These are phyloP conservation scores for Epichloe sp. DNA, from an alignment of 2,329 filamentous ascomycete genomes.

Conservation along the genomic window DNA sequence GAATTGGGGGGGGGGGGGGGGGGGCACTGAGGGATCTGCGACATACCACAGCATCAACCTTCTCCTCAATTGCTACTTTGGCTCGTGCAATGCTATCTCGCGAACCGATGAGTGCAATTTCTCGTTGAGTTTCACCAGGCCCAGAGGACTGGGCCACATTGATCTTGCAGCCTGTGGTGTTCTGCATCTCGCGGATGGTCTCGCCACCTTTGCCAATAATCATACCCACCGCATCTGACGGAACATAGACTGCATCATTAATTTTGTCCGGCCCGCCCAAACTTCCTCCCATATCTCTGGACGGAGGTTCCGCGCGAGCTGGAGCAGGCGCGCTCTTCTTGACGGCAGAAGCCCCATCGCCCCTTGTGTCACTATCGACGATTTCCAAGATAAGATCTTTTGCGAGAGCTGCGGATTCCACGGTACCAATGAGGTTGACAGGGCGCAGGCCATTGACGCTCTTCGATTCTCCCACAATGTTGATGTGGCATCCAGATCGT, in stretches of 20 bases:
- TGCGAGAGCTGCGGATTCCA: slow-evolving; percentile 59
- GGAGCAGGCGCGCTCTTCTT: slow-evolving; percentile 14
- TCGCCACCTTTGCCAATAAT: slow-evolving; percentile 92
- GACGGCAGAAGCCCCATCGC: slow-evolving; percentile 26
- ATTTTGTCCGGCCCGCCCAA: slow-evolving; percentile 46
- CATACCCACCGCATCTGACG: slow-evolving; percentile 88
- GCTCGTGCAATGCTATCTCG: slow-evolving; percentile 67
- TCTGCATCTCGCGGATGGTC: slow-evolving; percentile 90
- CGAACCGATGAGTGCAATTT: slow-evolving; percentile 74
- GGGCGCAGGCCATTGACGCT: slow-evolving; percentile 81
- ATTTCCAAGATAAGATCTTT: slow-evolving; percentile 89
- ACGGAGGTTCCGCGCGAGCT: slow-evolving; percentile 18
- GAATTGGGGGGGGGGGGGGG: background rate
- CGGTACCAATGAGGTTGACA: slow-evolving; percentile 77
- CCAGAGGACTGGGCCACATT: slow-evolving; percentile 76
- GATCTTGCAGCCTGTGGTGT: slow-evolving; percentile 79
- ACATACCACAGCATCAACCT: slow-evolving; percentile 78
- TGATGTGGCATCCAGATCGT: slow-evolving; percentile 85
- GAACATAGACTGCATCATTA: slow-evolving; percentile 73
- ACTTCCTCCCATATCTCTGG: slow-evolving; percentile 21
- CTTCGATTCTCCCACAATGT: slow-evolving; percentile 88
- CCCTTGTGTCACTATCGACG: slow-evolving; percentile 76
- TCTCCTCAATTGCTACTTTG: slow-evolving; percentile 78
- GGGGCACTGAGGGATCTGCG: background rate
- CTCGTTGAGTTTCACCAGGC: slow-evolving; percentile 64